These are phyloP conservation scores for Suillus placidus DNA, from an alignment of 768 basidiomycete genomes.

Conservation along the genomic window DNA sequence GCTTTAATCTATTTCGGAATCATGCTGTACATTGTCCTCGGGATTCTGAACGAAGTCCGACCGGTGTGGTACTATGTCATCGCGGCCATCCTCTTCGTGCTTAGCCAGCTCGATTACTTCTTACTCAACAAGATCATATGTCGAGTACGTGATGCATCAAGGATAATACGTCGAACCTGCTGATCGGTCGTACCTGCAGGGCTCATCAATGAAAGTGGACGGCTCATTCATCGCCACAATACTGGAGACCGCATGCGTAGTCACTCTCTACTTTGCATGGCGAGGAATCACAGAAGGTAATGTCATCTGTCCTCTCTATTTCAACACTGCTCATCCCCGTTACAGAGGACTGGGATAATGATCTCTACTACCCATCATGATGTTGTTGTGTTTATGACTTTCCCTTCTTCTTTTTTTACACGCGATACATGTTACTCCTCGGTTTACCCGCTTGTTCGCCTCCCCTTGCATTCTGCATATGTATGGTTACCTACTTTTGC, in stretches of 20 bases:
- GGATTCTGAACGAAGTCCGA: conserved; percentile 73
- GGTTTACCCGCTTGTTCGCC: not conserved
- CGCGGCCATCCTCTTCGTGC: conserved; percentile 74
- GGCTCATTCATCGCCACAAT: conserved; percentile 86
- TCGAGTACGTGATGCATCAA: conserved; percentile 41
- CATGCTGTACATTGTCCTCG: conserved; percentile 81
- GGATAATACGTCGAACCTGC: conserved; percentile 28
- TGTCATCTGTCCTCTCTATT: conserved; percentile 22
- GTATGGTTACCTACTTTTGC: conserved; percentile 1
- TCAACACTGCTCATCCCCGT: conserved; percentile 10
- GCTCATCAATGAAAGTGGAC: conserved; percentile 71
- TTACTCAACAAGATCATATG: conserved; percentile 80
- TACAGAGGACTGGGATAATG: conserved; percentile 54
- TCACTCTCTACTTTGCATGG: conserved; percentile 78
- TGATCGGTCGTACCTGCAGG: conserved; percentile 38
- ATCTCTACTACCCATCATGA: conserved; percentile 47
- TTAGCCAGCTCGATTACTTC: conserved; percentile 83
- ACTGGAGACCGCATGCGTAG: conserved; percentile 76
- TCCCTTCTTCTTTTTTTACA: conserved; percentile 7
- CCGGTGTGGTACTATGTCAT: conserved; percentile 82
- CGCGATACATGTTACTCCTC: conserved; percentile 13
- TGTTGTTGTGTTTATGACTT: conserved; percentile 15
- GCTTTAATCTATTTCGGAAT: conserved; percentile 69
- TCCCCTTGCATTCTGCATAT: not conserved
- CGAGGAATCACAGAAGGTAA: conserved; percentile 85